phyloP scores from a whole-genome alignment of 1,284 basidiomycete genomes.

The Apiotrichum gamsii region DNA sequence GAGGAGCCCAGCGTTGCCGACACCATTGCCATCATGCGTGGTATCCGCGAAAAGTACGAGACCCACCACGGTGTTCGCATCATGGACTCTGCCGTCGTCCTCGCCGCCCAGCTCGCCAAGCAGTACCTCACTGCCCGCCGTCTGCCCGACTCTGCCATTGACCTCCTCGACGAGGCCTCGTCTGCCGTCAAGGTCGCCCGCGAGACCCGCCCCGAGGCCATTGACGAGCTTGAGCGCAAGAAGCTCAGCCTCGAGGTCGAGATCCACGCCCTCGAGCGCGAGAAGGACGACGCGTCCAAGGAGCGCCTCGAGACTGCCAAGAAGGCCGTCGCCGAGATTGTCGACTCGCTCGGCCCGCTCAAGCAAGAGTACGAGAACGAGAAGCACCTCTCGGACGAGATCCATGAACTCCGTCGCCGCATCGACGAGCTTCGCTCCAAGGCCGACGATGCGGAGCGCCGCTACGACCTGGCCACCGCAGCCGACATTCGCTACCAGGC shows the following conservation, averaged over 20 bases:
- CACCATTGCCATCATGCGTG: slow-evolving; percentile 82
- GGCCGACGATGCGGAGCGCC: slow-evolving; percentile 88
- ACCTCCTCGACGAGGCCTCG: slow-evolving; percentile 83
- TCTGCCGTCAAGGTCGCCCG: slow-evolving; percentile 76
- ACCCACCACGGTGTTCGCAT: slow-evolving; percentile 84
- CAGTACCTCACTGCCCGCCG: slow-evolving; percentile 84
- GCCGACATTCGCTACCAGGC: slow-evolving; percentile 90
- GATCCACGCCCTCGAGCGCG: slow-evolving; percentile 87
- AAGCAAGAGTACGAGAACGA: slow-evolving; percentile 85
- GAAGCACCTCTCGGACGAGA: slow-evolving; percentile 78
- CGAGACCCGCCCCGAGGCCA: slow-evolving; percentile 89
- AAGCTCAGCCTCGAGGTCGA: slow-evolving; percentile 93
- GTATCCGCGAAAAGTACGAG: slow-evolving; percentile 72
- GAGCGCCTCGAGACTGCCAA: slow-evolving; percentile 72
- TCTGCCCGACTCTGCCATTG: slow-evolving; percentile 85
- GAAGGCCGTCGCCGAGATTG: slow-evolving; percentile 76
- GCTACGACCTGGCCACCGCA: slow-evolving; percentile 73
- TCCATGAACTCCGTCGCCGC: slow-evolving; percentile 69
- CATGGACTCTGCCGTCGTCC: slow-evolving; percentile 80
- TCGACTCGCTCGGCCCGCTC: slow-evolving; percentile 84
- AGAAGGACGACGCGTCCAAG: slow-evolving; percentile 86
- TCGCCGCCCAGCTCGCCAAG: slow-evolving; percentile 86
- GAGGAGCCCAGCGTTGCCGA: slow-evolving; percentile 87
- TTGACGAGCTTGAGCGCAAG: slow-evolving; percentile 87
- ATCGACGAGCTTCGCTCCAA: slow-evolving; percentile 91